A percentile compares a stretch with the other conserved stretches of the same genome.
phyloP scores from a whole-genome alignment of 1,284 basidiomycete species.

The Mycena sp. region DNA sequence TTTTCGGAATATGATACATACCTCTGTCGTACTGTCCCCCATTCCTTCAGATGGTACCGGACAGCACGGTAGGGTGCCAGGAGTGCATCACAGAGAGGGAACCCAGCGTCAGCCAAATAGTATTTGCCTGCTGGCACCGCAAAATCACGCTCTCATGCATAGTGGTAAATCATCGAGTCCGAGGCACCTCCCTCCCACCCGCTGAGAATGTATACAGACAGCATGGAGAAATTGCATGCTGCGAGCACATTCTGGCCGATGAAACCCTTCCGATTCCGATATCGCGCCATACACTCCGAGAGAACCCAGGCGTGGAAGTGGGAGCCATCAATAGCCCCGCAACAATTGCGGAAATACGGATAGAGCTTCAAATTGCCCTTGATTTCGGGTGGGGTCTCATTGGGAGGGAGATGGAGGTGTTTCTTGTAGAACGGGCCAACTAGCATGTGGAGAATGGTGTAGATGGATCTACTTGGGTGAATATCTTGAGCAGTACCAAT shows the following conservation, averaged over 20 bases:
- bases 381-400: too few species aligned
- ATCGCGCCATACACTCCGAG: constrained; percentile 18
- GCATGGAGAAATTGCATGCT: constrained; percentile 27
- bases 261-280: constrained; percentile 32
- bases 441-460: too few species aligned
- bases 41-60: constrained; percentile 49
- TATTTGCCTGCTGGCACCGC: constrained; percentile 23
- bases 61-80: constrained; percentile 45
- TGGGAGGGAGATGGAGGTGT: too few species aligned
- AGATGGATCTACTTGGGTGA: too few species aligned
- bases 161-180: constrained; percentile 28
- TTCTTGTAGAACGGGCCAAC: too few species aligned
- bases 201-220: constrained; percentile 35
- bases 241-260: constrained; percentile 33
- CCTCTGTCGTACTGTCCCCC: constrained; percentile 36
- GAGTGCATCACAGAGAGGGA: constrained; percentile 39
- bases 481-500: too few species aligned
- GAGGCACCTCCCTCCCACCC: constrained; percentile 43
- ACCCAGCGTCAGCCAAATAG: constrained; percentile 46
- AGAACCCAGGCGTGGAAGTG: constrained; percentile 35
- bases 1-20: constrained; percentile 22
- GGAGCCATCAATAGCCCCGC: too few species aligned
- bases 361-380: too few species aligned
- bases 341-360: too few species aligned
- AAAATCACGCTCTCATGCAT: constrained; percentile 8